Conservation (phyloP, 2,329 filamentous ascomycete species). For the Aureobasidium sp. region DNA sequence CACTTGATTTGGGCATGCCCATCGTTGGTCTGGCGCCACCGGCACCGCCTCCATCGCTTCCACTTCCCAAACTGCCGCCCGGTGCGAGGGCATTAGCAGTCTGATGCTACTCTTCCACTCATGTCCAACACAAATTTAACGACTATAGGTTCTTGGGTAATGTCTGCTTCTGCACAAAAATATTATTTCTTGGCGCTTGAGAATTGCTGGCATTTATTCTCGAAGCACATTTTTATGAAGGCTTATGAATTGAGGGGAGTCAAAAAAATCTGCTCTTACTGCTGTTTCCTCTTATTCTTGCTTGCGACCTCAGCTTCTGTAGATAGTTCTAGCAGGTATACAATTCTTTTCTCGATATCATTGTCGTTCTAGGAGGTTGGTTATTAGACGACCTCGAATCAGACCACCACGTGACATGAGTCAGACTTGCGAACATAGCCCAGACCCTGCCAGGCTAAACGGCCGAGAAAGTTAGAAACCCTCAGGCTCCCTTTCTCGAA, state of each 20-base stretch:
- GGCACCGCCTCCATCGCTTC: conserved; percentile 39
- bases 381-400: background rate
- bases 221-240: background rate
- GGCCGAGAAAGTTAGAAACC: background rate
- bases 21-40: conserved; percentile 38
- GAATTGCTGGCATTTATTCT: background rate
- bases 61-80: conserved; percentile 35
- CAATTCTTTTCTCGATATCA: background rate
- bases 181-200: background rate
- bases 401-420: conserved; percentile 1
- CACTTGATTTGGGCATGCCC: conserved; percentile 30
- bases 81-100: conserved; percentile 3
- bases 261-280: background rate
- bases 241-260: background rate
- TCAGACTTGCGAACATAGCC: background rate
- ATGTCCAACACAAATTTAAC: background rate
- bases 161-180: background rate
- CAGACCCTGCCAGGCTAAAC: background rate
- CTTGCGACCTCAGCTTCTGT: background rate
- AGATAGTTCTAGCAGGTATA: background rate
- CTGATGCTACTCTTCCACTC: background rate
- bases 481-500: background rate
- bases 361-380: background rate
- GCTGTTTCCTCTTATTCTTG: background rate
- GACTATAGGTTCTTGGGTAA: background rate